phyloP scores from a whole-genome alignment of 2,329 filamentous ascomycete genomes.

The Xylariaceae sp. region DNA sequence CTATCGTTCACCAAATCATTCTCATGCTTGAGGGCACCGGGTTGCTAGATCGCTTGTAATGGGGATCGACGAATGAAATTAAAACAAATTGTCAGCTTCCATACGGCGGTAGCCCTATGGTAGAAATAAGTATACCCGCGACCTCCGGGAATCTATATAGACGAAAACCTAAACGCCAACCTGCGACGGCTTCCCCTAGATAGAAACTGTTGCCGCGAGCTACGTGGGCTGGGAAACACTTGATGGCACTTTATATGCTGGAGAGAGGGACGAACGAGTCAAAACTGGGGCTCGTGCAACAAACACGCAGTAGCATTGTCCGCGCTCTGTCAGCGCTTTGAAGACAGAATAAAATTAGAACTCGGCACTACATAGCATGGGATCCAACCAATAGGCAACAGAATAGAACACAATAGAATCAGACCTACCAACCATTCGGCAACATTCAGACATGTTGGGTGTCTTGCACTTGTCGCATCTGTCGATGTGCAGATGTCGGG shows the following conservation, averaged over 20 bases:
- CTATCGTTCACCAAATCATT: conserved; percentile 94
- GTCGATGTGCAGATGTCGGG: conserved; percentile 2
- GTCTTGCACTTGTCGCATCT: conserved; percentile 3
- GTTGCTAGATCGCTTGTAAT: conserved; percentile 67
- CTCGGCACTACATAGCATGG: background rate
- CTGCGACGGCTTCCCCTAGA: conserved; percentile 8
- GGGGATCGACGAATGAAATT: background rate
- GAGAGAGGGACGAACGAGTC: background rate
- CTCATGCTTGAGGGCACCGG: conserved; percentile 86
- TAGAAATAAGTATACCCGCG: conserved; percentile 6
- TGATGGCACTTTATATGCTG: background rate
- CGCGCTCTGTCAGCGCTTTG: conserved; percentile 13
- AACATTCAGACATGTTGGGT: conserved; percentile 1
- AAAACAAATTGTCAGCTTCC: background rate
- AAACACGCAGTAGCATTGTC: background rate
- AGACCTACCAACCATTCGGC: conserved; percentile 2
- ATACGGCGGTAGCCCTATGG: conserved; percentile 10
- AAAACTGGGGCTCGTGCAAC: background rate
- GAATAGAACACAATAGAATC: conserved; percentile 3
- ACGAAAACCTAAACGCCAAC: conserved; percentile 2
- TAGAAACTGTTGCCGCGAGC: background rate
- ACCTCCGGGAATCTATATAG: conserved; percentile 8
- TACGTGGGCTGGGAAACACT: background rate
- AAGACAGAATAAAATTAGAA: conserved; percentile 2
- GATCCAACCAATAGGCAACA: conserved; percentile 1